phyloP scores from a whole-genome alignment of 2,329 filamentous ascomycete genomes.

The Mycosphaerella sp. region DNA sequence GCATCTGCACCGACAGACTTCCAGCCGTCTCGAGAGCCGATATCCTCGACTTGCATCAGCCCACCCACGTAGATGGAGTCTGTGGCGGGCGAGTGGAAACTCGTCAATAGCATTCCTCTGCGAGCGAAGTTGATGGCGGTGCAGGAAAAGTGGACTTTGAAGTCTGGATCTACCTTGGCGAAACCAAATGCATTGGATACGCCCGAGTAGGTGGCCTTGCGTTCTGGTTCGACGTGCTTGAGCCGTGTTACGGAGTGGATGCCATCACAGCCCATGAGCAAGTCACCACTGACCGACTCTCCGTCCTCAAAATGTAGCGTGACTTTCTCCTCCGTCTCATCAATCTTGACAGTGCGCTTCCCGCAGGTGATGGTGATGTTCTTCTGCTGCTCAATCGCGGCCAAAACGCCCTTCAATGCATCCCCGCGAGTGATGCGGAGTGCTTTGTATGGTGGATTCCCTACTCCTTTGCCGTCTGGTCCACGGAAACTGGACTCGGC shows the following conservation, averaged over 20 bases:
- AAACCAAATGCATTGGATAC: conserved; percentile 45
- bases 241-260: conserved; percentile 39
- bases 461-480: conserved; percentile 39
- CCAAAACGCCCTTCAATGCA: conserved; percentile 39
- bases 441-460: conserved; percentile 40
- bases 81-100: conserved; percentile 34
- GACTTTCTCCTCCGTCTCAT: conserved; percentile 33
- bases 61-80: conserved; percentile 41
- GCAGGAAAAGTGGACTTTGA: conserved; percentile 38
- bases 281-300: conserved; percentile 29
- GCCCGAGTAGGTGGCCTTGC: conserved; percentile 39
- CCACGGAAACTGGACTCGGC: conserved; percentile 40
- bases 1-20: conserved; percentile 41
- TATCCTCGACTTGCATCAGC: conserved; percentile 41
- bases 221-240: conserved; percentile 41
- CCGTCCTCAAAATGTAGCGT: conserved; percentile 35
- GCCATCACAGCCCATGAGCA: conserved; percentile 35
- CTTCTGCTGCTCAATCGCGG: conserved; percentile 35
- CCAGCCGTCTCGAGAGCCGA: conserved; percentile 41
- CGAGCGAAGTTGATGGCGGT: conserved; percentile 43
- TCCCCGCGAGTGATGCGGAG: conserved; percentile 42
- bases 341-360: conserved; percentile 38
- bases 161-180: conserved; percentile 34
- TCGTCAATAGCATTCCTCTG: conserved; percentile 41
- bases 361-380: conserved; percentile 41